Percentiles rank a stretch among this genome's conserved stretches.
Conservation (phyloP, 768 basidiomycete species). For the Boletellus emodensis region DNA sequence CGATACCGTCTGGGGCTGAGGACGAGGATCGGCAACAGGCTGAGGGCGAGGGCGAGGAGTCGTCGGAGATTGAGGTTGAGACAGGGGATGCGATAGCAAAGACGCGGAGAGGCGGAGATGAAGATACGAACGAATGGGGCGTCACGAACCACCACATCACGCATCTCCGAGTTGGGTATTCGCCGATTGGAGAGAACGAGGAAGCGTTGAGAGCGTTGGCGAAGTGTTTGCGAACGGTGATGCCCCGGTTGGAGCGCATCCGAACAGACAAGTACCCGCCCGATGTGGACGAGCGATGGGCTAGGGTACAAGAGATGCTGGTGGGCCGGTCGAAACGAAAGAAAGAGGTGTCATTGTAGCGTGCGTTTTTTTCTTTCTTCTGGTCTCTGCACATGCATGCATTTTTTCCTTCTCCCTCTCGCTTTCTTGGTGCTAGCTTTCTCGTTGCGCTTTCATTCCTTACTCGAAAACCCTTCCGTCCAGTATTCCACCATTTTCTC, state of each 20-base stretch:
- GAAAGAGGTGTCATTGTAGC: neutral
- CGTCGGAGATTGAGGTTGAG: too few species aligned
- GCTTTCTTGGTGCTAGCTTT: too few species aligned
- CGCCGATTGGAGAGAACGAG: constrained; percentile 17
- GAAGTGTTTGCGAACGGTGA: constrained; percentile 15
- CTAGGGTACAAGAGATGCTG: constrained; percentile 9
- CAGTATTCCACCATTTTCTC: too few species aligned
- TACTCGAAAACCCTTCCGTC: too few species aligned
- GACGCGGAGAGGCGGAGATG: neutral
- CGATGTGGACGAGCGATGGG: constrained; percentile 15
- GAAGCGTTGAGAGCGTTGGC: constrained; percentile 6
- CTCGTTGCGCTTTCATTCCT: too few species aligned
- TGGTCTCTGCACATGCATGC: neutral
- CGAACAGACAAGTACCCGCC: constrained; percentile 8
- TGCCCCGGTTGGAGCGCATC: constrained; percentile 24
- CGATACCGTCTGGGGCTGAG: neutral
- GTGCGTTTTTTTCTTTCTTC: neutral
- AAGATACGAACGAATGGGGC: constrained; percentile 11
- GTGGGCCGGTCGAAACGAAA: neutral
- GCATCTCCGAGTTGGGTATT: constrained; percentile 20
- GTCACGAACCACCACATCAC: constrained; percentile 18
- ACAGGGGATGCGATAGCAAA: neutral
- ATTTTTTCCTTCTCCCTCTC: neutral
- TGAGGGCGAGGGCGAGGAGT: too few species aligned
- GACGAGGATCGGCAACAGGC: neutral